These are phyloP conservation scores for Colletotrichum filicis DNA, from an alignment of 2,329 filamentous ascomycete species.

Conservation along the genomic window DNA sequence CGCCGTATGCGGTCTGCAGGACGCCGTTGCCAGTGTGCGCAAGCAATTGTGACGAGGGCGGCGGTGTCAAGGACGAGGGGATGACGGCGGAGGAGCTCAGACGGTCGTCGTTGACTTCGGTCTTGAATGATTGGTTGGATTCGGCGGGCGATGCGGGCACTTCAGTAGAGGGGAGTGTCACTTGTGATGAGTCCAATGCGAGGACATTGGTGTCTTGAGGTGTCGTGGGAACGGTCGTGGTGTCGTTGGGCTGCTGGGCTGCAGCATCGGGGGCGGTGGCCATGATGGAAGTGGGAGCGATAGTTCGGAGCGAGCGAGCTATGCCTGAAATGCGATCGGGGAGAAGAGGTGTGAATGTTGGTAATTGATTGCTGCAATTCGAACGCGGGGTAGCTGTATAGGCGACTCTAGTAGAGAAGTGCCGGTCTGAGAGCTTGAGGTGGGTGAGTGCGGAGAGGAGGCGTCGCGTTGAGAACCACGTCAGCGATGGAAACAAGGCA, in stretches of 20 bases:
- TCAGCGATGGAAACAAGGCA: constrained; percentile 27
- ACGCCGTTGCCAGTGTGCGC: constrained; percentile 43
- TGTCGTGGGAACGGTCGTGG: constrained; percentile 44
- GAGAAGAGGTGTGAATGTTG: not conserved
- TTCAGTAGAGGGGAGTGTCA: constrained; percentile 69
- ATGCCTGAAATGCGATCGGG: not conserved
- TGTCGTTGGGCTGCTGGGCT: constrained; percentile 45
- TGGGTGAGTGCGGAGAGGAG: constrained; percentile 11
- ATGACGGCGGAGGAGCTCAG: constrained; percentile 56
- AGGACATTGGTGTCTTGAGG: constrained; percentile 42
- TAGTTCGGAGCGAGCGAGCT: not conserved
- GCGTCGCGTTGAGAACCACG: constrained; percentile 29
- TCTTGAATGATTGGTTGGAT: constrained; percentile 59
- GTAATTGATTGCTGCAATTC: not conserved
- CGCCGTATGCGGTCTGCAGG: constrained; percentile 44
- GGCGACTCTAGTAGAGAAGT: not conserved
- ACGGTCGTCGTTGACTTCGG: constrained; percentile 60
- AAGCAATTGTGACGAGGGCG: constrained; percentile 63
- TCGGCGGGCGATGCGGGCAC: constrained; percentile 64
- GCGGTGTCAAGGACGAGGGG: constrained; percentile 68
- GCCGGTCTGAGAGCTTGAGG: not conserved
- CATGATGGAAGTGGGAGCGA: constrained; percentile 42
- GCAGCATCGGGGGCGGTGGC: constrained; percentile 48
- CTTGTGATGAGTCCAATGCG: constrained; percentile 55
- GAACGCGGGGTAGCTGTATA: not conserved